Evolutionary conservation across 1,284 basidiomycete species (phyloP), one percentile per base, ranked within the genome.

Genomic region (Trichosporon sp.): DNA sequence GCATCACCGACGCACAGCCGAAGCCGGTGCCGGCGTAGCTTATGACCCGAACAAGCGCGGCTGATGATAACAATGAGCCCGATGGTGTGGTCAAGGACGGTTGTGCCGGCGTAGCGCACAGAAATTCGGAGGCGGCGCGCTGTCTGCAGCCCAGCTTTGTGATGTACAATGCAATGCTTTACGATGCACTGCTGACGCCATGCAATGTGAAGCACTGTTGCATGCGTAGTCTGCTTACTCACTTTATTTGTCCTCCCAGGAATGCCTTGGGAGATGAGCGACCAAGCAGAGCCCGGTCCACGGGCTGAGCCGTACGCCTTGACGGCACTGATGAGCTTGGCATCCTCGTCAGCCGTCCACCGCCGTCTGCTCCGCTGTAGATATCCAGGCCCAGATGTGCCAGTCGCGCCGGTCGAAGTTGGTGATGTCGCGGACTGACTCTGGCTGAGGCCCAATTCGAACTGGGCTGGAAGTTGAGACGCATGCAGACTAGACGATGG

Each of bases 321-420:
- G n/a, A 71, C 65, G 4, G 70, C 67, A 13, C 57, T 61, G 40
- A 59, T 63, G 14, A 71, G 65, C 31, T 65, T 58, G 4, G 46
- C 57, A 56, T 71, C 70, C 49, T 71, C 70, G 19, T 59, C 59
- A 3, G 34, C 32, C 6, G 67, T 71, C 70, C 70, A 71, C 5
- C 52, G 44, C 31, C 64, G 56, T 16, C 64, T 29, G 16, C 57
- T 58, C 16, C 62, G 46, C 37, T 58, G 61, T 4, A 44, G 33
- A 14, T 58, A 36, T 3, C 19, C 21, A n/a, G 23, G 9, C 8
- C 13, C 49, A 8, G 37, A 14, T 44, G 37, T n/a, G 2, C 49
- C 49, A 13, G 46, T 11, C 25, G 49, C 25, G 14, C 49, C 31
- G 11, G 49, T 44, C 4, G 40, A 44, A 21, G 40, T 9, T 3